A percentile compares a stretch with the other conserved stretches of the same genome.
phyloP scores from a whole-genome alignment of 352 stramenopile species.

The Pythium monospermum region DNA sequence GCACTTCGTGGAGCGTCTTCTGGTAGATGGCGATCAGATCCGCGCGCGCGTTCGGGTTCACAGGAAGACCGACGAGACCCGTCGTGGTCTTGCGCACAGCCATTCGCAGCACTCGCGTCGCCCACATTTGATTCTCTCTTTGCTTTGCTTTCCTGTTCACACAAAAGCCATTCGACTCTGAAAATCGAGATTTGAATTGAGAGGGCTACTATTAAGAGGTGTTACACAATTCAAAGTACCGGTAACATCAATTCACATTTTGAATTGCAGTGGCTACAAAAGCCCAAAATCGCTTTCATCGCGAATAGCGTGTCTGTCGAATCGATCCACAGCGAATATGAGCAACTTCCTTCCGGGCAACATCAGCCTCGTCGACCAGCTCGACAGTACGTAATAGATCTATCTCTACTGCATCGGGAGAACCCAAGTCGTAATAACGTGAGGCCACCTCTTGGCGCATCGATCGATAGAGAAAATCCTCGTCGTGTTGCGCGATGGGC shows the following conservation, averaged over 20 bases:
- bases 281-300: background rate
- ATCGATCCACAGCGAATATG: constrained; percentile 30
- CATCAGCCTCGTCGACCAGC: constrained; percentile 78
- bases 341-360: constrained; percentile 74
- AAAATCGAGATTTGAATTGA: constrained; percentile 16
- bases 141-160: constrained; percentile 26
- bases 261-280: constrained; percentile 4
- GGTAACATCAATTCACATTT: constrained; percentile 12
- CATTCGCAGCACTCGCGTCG: constrained; percentile 77
- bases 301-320: no score
- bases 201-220: background rate
- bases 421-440: background rate
- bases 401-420: background rate
- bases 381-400: constrained; percentile 57
- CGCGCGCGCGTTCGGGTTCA: constrained; percentile 78
- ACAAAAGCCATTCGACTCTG: constrained; percentile 11
- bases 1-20: constrained; percentile 74
- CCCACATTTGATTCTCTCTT: no score
- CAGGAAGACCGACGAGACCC: constrained; percentile 75
- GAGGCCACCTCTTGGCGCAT: no score
- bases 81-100: constrained; percentile 85
- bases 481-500: constrained; percentile 93
- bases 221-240: constrained; percentile 15
- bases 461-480: constrained; percentile 86
- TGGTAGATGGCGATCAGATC: constrained; percentile 85